These are phyloP conservation scores for Trichoderma asperelloides DNA, from an alignment of 495 filamentous ascomycete genomes.

Conservation along the genomic window DNA sequence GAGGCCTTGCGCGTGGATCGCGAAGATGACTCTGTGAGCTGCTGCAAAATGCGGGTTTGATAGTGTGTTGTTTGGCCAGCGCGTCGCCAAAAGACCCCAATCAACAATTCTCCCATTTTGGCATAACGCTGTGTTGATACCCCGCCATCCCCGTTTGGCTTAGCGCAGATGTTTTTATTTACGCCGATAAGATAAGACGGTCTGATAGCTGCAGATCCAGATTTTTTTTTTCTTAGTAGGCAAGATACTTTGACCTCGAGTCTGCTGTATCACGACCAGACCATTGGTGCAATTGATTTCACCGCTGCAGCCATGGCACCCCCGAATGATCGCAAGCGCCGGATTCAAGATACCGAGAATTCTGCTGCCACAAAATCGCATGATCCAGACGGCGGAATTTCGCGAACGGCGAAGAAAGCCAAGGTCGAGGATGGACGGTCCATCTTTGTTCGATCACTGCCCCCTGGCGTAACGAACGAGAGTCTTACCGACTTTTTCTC, in stretches of 20 bases:
- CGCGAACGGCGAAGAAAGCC: slow-evolving; percentile 29
- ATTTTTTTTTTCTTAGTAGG: slow-evolving; percentile 15
- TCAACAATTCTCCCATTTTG: slow-evolving; percentile 14
- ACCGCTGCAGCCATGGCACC: neutral
- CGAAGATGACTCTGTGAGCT: neutral
- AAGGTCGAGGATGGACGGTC: slow-evolving; percentile 48
- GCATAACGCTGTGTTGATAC: slow-evolving; percentile 13
- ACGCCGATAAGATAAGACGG: slow-evolving; percentile 3
- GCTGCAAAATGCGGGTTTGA: neutral
- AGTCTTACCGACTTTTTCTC: slow-evolving; percentile 81
- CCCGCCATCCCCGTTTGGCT: neutral
- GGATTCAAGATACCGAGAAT: slow-evolving; percentile 14
- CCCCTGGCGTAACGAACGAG: slow-evolving; percentile 70
- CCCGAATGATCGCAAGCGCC: slow-evolving; percentile 25
- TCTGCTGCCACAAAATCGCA: neutral
- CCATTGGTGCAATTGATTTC: neutral
- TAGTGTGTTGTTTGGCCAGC: slow-evolving; percentile 2
- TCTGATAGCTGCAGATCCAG: slow-evolving; percentile 13
- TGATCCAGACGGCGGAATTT: neutral
- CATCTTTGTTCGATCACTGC: slow-evolving; percentile 85
- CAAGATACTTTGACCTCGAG: neutral
- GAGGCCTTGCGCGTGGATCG: neutral
- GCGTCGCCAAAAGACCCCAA: neutral
- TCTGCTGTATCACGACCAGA: neutral
- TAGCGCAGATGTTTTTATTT: neutral